Conservation (phyloP, 768 basidiomycete genomes). For the Leccinum subtestaceum region DNA sequence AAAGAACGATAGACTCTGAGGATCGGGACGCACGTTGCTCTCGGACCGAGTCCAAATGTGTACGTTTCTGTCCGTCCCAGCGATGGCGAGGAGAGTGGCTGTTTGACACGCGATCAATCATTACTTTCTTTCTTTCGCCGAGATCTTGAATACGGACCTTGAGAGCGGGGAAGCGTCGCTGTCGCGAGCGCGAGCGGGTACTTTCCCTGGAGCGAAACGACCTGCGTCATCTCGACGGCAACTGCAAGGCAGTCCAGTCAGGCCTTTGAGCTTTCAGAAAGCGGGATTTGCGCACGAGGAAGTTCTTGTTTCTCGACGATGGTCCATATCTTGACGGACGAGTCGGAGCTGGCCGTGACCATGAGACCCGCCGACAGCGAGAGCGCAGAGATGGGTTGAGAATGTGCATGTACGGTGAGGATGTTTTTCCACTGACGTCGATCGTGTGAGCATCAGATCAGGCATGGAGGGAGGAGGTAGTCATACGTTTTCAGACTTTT, state of each 20-base stretch:
- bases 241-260: conserved; percentile 26
- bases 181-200: conserved; percentile 74
- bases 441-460: conserved; percentile 12
- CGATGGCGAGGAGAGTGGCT: conserved; percentile 76
- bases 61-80: conserved; percentile 76
- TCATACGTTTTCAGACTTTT: conserved; percentile 28
- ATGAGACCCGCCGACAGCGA: conserved; percentile 48
- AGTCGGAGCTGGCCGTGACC: conserved; percentile 83
- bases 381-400: conserved; percentile 66
- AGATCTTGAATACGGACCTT: conserved; percentile 43
- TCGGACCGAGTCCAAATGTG: conserved; percentile 75
- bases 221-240: conserved; percentile 48
- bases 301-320: conserved; percentile 29
- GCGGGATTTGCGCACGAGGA: conserved; percentile 23
- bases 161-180: conserved; percentile 59
- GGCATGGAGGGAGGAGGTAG: background rate
- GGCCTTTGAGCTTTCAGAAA: conserved; percentile 1
- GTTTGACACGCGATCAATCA: background rate
- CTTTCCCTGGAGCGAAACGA: conserved; percentile 59
- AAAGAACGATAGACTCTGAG: conserved; percentile 1
- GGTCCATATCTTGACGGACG: conserved; percentile 72
- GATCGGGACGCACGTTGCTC: conserved; percentile 40
- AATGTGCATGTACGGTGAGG: conserved; percentile 55
- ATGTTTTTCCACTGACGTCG: conserved; percentile 54
- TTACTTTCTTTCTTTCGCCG: background rate